Conservation (phyloP, 176 grass and related monocot genomes). For the Tuctoria greenei region DNA sequence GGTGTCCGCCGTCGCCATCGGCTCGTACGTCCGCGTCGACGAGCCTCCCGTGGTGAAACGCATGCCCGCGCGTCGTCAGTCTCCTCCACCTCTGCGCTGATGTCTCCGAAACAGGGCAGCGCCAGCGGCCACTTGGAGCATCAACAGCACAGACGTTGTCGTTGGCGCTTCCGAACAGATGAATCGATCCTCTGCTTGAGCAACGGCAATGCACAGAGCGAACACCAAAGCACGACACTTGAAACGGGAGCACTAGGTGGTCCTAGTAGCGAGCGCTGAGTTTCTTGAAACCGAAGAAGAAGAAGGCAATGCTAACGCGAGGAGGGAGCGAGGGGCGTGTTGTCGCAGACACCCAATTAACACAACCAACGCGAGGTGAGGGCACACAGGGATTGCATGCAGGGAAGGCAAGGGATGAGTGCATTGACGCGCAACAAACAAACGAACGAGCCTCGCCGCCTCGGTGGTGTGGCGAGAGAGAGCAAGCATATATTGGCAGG, state of each 20-base stretch:
- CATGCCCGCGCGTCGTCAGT: too few relatives aligned
- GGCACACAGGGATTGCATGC: constrained; percentile 20
- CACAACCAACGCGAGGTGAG: constrained; percentile 9
- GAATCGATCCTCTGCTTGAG: not conserved
- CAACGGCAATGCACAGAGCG: not conserved
- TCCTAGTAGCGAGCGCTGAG: not conserved
- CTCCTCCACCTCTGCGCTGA: too few relatives aligned
- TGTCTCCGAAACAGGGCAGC: too few relatives aligned
- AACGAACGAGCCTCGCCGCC: not conserved
- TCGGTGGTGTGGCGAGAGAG: too few relatives aligned
- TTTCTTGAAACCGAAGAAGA: constrained; percentile 23
- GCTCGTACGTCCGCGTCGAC: constrained; percentile 54
- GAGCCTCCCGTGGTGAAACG: constrained; percentile 47
- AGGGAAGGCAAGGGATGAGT: constrained; percentile 24
- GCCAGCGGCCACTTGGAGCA: too few relatives aligned
- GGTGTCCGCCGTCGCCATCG: constrained; percentile 52
- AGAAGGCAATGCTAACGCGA: not conserved
- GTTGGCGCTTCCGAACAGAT: not conserved
- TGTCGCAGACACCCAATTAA: not conserved
- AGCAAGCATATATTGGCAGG: not conserved
- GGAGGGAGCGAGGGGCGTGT: not conserved
- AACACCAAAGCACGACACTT: not conserved
- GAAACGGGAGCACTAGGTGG: not conserved
- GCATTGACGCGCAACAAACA: constrained; percentile 21
- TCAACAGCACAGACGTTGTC: too few relatives aligned